Evolutionary conservation across 2,329 filamentous ascomycete genomes (phyloP), one percentile per base, ranked within the genome.

Genomic region (Trichoderma asperellum): DNA sequence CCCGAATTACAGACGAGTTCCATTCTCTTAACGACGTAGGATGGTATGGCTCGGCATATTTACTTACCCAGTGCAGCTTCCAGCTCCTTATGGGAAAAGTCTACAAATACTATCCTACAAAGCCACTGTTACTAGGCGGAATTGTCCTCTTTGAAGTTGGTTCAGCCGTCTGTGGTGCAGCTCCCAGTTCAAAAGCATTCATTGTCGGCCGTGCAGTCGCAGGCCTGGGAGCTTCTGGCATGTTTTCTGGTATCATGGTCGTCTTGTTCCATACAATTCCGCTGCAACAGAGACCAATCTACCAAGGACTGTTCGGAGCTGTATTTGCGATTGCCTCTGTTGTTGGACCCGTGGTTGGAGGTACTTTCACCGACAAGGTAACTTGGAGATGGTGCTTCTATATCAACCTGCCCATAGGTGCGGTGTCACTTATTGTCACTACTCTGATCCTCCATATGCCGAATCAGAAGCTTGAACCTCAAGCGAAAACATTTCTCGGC

Each of bases 101-200:
- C 1, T 82, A 80, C 72, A 81, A 79, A 60, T 84, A 83, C 73
- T 87, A 86, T 72, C 76, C 80, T 24, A 77, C 86, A 68, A 81
- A 80, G 55, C 80, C 79, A 53, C 78, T 78, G 3, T 87, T 83
- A 71, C 75, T 86, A 1, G 37, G 71, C 3, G 74, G 77, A 2
- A 77, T 88, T 18, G 66, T 79, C 55, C 75, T 86, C 47, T 85
- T 88, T 56, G 85, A 87, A 72, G 64, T 85, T 0, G 85, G 86
- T 12, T 82, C 79, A 4, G 73, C 86, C 4, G 77, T 88, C 32
- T 87, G 85, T 67, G 74, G 68, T 5, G 73, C 71, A 0, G 72
- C 73, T 1, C 78, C 79, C 40, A 78, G 78, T 62, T 82, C 80
- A 37, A 77, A 75, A 29, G 74, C 82, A n/a, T 80, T 83, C 6